Conservation (phyloP, 2,329 filamentous ascomycete genomes). For the Beauveria varroae region DNA sequence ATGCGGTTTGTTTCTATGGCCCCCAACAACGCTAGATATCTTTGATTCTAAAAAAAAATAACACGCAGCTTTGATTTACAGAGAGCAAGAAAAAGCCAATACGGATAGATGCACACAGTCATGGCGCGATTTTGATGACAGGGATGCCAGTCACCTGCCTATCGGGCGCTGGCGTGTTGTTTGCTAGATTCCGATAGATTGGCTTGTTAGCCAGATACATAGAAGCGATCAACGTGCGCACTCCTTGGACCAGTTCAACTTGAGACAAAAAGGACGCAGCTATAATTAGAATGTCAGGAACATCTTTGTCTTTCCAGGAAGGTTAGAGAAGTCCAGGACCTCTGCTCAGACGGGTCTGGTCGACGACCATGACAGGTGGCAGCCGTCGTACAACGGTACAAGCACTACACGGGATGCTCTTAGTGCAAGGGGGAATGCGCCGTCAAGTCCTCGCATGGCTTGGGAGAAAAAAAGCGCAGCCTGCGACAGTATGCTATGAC, state of each 20-base stretch:
- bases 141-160: background rate
- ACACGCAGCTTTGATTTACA: background rate
- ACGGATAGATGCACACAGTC: background rate
- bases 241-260: background rate
- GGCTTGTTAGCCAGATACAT: background rate
- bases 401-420: background rate
- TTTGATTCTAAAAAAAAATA: too few relatives aligned
- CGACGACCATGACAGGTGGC: background rate
- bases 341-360: background rate
- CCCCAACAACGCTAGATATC: background rate
- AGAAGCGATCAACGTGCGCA: background rate
- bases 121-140: background rate
- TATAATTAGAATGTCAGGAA: background rate
- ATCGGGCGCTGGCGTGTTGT: too few relatives aligned
- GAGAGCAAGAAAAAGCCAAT: background rate
- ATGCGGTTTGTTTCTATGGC: background rate
- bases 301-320: too few relatives aligned
- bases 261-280: background rate
- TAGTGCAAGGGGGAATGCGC: background rate
- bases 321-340: background rate
- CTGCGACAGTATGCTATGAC: slow-evolving; percentile 3
- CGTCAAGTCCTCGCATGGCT: background rate
- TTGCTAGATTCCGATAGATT: background rate
- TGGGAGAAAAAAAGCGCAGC: background rate
- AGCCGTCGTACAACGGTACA: background rate